phyloP scores from a whole-genome alignment of 148 eudicot species.

The Simmondsia chinensis region DNA sequence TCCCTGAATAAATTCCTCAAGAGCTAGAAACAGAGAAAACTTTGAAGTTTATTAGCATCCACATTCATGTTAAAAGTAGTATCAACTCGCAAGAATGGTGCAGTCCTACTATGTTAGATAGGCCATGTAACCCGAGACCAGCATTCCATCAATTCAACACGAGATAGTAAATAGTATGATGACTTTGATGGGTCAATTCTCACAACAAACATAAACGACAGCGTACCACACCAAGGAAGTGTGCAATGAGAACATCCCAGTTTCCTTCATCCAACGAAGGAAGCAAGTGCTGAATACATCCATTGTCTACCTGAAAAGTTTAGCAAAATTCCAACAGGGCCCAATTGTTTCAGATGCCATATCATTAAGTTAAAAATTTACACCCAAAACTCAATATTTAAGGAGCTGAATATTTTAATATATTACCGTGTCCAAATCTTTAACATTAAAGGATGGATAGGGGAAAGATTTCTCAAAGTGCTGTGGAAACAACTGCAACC shows the following conservation, averaged over 20 bases:
- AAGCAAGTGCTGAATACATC: constrained; percentile 70
- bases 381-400: neutral
- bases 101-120: too few species aligned
- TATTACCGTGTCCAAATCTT: constrained; percentile 93
- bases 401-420: neutral
- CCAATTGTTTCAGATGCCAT: neutral
- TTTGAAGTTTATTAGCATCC: too few species aligned
- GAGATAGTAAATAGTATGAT: too few species aligned
- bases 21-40: too few species aligned
- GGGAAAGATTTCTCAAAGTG: constrained; percentile 85
- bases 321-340: constrained; percentile 1
- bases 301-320: constrained; percentile 69
- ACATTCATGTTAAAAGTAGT: too few species aligned
- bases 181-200: neutral
- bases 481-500: constrained; percentile 89
- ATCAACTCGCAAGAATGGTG: too few species aligned
- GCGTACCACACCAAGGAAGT: constrained; percentile 98
- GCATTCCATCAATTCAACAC: too few species aligned
- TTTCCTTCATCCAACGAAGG: constrained; percentile 60
- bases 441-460: constrained; percentile 91
- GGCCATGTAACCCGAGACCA: too few species aligned
- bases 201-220: neutral
- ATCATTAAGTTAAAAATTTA: neutral
- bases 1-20: too few species aligned
- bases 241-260: constrained; percentile 97